Percentiles rank a stretch among this genome's conserved stretches.
These are phyloP conservation scores for Apiotrichum domesticum DNA, from an alignment of 1,284 basidiomycete species.

Conservation along the genomic window DNA sequence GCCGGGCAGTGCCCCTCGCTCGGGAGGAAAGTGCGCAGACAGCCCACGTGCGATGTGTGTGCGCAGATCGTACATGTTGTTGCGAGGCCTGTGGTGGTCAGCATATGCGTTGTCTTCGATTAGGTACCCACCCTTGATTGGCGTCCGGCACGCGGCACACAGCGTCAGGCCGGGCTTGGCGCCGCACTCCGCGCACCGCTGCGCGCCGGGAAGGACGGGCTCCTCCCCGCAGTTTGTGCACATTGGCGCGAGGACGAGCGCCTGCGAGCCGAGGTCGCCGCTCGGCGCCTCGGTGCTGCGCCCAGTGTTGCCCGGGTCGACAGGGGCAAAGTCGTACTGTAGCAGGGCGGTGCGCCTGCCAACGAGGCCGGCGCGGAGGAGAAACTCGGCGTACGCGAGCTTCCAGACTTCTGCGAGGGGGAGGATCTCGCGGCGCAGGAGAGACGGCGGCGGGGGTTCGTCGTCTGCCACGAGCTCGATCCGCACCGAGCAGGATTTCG, in stretches of 20 bases:
- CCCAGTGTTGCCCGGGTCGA: background rate
- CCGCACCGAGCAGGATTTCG: constrained; percentile 20
- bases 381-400: constrained; percentile 63
- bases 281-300: constrained; percentile 6
- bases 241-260: constrained; percentile 9
- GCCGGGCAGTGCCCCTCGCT: constrained; percentile 28
- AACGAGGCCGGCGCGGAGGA: constrained; percentile 63
- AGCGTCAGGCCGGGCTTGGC: constrained; percentile 1
- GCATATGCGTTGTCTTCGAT: background rate
- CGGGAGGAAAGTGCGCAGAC: constrained; percentile 34
- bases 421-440: constrained; percentile 25
- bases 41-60: constrained; percentile 62
- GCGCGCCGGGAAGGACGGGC: constrained; percentile 3
- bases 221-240: constrained; percentile 12
- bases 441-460: constrained; percentile 22
- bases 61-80: constrained; percentile 60
- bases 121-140: constrained; percentile 60
- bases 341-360: constrained; percentile 64
- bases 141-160: constrained; percentile 56
- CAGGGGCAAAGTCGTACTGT: constrained; percentile 51
- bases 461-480: constrained; percentile 26
- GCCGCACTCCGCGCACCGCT: constrained; percentile 1
- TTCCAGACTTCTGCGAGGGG: constrained; percentile 34
- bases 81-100: constrained; percentile 56
- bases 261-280: constrained; percentile 7